phyloP scores from a whole-genome alignment of 73 alveolate species.

The Paramecium bursaria region DNA sequence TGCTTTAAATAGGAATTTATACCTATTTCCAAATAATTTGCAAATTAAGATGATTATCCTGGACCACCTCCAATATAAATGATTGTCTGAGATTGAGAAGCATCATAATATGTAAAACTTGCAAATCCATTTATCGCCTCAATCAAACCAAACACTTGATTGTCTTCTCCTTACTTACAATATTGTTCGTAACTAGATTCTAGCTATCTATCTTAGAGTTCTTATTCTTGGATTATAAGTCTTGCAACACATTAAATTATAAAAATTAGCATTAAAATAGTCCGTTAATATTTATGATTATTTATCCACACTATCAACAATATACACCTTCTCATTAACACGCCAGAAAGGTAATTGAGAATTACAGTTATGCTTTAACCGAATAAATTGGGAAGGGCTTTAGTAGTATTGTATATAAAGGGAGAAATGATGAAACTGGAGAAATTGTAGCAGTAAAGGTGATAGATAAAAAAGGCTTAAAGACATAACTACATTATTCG shows the following conservation, averaged over 20 bases:
- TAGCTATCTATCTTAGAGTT: too few relatives aligned
- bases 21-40: constrained; percentile 52
- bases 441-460: constrained; percentile 68
- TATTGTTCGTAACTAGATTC: too few relatives aligned
- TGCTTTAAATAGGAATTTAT: not conserved
- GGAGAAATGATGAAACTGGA: constrained; percentile 62
- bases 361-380: constrained; percentile 62
- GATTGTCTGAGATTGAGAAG: not conserved
- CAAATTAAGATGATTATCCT: constrained; percentile 24
- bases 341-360: constrained; percentile 66
- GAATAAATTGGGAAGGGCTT: constrained; percentile 69
- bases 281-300: too few relatives aligned
- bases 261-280: too few relatives aligned
- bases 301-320: not conserved
- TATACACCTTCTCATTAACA: constrained; percentile 8
- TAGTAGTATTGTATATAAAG: constrained; percentile 58
- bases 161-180: too few relatives aligned
- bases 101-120: constrained; percentile 45
- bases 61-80: constrained; percentile 54
- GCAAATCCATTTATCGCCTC: constrained; percentile 39
- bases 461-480: constrained; percentile 60
- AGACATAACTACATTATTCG: constrained; percentile 43
- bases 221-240: too few relatives aligned
- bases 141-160: too few relatives aligned
- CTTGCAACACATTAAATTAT: too few relatives aligned